Percentiles rank a stretch among this genome's conserved stretches.
Conservation (phyloP, 805 yeast genomes). For the Blastobotrys terrestris region DNA sequence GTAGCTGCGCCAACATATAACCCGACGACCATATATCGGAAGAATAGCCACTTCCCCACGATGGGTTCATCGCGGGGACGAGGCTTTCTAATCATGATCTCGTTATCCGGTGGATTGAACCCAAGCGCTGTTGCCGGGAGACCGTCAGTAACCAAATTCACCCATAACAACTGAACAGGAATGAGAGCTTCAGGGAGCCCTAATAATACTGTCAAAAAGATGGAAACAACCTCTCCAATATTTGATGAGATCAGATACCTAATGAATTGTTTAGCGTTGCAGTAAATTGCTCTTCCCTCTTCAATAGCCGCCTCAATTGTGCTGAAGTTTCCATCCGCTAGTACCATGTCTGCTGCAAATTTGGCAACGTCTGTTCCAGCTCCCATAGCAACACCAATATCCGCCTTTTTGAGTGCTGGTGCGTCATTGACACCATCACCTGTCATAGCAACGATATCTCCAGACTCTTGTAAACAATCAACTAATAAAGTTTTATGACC, state of each 20-base stretch:
- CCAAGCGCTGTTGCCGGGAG: slow-evolving; percentile 57
- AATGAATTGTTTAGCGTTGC: slow-evolving; percentile 38
- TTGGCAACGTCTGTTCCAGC: slow-evolving; percentile 58
- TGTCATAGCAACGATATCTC: slow-evolving; percentile 53
- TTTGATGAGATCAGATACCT: slow-evolving; percentile 45
- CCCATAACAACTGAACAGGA: slow-evolving; percentile 55
- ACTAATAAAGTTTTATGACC: slow-evolving; percentile 48
- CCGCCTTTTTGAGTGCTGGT: slow-evolving; percentile 53
- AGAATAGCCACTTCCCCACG: slow-evolving; percentile 34
- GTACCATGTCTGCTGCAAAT: slow-evolving; percentile 51
- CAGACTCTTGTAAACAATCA: slow-evolving; percentile 37
- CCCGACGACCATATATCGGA: slow-evolving; percentile 37
- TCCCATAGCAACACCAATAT: slow-evolving; percentile 58
- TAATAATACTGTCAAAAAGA: slow-evolving; percentile 47
- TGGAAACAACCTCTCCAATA: slow-evolving; percentile 53
- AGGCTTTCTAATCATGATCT: slow-evolving; percentile 36
- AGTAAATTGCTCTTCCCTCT: slow-evolving; percentile 47
- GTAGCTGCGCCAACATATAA: slow-evolving; percentile 38
- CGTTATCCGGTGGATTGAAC: slow-evolving; percentile 38
- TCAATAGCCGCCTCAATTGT: slow-evolving; percentile 51
- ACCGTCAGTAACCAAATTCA: slow-evolving; percentile 51
- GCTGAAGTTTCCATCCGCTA: slow-evolving; percentile 51
- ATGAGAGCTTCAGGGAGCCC: slow-evolving; percentile 48
- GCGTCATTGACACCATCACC: slow-evolving; percentile 61
- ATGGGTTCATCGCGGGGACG: slow-evolving; percentile 35